Evolutionary conservation across 306 rosid genomes (phyloP).

Genomic region (Malus sylvestris): DNA sequence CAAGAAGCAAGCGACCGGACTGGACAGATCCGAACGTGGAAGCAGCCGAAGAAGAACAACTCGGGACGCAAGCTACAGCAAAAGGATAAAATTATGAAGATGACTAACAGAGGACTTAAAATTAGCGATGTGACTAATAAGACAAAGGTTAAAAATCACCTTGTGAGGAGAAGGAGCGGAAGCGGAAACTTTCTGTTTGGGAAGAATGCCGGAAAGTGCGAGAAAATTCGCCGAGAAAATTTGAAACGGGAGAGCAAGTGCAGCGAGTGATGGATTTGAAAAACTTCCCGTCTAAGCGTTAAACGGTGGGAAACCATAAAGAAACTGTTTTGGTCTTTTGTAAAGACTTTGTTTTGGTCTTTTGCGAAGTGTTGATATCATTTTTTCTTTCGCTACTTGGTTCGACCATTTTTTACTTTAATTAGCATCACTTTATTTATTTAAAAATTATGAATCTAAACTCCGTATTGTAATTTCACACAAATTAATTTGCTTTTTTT

Average conservation of each 20-base stretch:
- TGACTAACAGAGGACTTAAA: background rate
- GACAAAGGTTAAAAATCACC: constrained; percentile 33
- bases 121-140: background rate
- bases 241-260: background rate
- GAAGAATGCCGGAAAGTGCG: constrained; percentile 35
- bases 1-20: constrained; percentile 2
- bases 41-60: background rate
- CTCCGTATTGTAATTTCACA: too few relatives aligned
- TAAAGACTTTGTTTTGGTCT: background rate
- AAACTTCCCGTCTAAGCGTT: constrained; percentile 16
- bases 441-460: background rate
- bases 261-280: constrained; percentile 12
- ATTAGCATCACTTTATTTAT: background rate
- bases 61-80: background rate
- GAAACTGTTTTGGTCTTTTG: constrained; percentile 2
- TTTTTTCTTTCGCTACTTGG: background rate
- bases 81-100: background rate
- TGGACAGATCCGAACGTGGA: constrained; percentile 39
- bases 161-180: constrained; percentile 5
- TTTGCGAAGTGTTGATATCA: too few relatives aligned
- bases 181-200: constrained; percentile 8
- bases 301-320: constrained; percentile 16
- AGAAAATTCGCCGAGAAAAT: constrained; percentile 6
- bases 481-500: too few relatives aligned
- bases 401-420: background rate